phyloP scores from a whole-genome alignment of 345 rosid species.

The Eucalyptus curtisii region DNA sequence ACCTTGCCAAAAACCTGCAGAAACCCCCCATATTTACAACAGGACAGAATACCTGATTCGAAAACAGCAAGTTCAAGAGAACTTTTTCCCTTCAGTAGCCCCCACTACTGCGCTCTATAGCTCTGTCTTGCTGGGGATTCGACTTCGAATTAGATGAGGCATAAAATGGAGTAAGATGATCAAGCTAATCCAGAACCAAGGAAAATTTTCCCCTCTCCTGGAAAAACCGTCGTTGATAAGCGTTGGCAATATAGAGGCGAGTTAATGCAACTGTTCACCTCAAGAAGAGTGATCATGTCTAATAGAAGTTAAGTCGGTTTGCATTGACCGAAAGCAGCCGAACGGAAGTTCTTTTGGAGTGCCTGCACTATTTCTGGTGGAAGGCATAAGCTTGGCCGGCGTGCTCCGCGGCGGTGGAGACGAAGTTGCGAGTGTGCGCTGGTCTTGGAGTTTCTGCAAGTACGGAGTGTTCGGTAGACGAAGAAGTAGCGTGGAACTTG shows the following conservation, averaged over 20 bases:
- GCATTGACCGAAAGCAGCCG: background rate
- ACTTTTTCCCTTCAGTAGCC: background rate
- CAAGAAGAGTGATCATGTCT: background rate
- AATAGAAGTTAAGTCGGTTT: background rate
- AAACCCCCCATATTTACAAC: background rate
- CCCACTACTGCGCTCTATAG: background rate
- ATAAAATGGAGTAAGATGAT: background rate
- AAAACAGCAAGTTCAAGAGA: background rate
- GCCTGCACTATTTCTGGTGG: background rate
- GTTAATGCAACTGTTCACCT: background rate
- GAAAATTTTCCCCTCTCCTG: background rate
- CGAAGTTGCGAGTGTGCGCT: background rate
- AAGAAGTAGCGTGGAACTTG: conserved; percentile 77
- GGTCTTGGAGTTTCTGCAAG: background rate
- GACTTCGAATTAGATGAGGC: background rate
- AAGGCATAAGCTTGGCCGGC: background rate
- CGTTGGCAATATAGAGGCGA: too few relatives aligned
- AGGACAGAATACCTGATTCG: background rate
- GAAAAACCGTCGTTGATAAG: background rate
- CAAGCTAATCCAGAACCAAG: background rate
- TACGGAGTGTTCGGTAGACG: background rate
- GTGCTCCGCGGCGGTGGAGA: background rate
- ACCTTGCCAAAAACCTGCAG: too few relatives aligned
- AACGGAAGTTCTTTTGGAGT: background rate
- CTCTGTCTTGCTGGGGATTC: background rate